Conservation (phyloP, 371 early-diverging fungal species). For the Apophysomyces elegans region DNA sequence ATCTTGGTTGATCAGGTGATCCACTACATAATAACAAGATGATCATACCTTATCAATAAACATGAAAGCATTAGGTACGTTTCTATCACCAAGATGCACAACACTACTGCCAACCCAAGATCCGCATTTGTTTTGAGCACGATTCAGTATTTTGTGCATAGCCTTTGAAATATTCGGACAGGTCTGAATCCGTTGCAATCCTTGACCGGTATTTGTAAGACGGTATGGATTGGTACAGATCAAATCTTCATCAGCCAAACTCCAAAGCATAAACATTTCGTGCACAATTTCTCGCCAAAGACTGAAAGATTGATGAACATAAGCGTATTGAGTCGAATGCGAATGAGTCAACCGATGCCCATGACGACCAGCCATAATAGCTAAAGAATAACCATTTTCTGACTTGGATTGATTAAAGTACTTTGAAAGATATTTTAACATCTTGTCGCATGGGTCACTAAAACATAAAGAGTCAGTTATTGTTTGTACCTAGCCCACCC, state of each 20-base stretch:
- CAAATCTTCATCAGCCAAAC: slow-evolving; percentile 87
- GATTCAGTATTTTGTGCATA: slow-evolving; percentile 88
- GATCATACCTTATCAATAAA: slow-evolving; percentile 89
- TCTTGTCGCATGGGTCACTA: slow-evolving; percentile 94
- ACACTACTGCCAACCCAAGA: slow-evolving; percentile 96
- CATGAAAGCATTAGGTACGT: slow-evolving; percentile 92
- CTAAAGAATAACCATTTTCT: slow-evolving; percentile 75
- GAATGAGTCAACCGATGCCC: slow-evolving; percentile 93
- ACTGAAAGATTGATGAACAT: slow-evolving; percentile 91
- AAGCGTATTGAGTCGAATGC: slow-evolving; percentile 90
- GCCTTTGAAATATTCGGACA: slow-evolving; percentile 82
- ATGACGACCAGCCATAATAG: slow-evolving; percentile 80
- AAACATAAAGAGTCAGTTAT: slow-evolving; percentile 3
- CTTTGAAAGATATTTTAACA: slow-evolving; percentile 78
- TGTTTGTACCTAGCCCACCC: slow-evolving; percentile 8
- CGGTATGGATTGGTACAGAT: slow-evolving; percentile 80
- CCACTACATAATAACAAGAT: slow-evolving; percentile 9
- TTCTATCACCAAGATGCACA: slow-evolving; percentile 94
- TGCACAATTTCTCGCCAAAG: slow-evolving; percentile 95
- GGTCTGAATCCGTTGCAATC: slow-evolving; percentile 85
- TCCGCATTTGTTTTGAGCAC: slow-evolving; percentile 83
- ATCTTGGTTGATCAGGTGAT: neutral
- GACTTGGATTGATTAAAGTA: slow-evolving; percentile 68
- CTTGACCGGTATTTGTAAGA: slow-evolving; percentile 95
- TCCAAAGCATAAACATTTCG: slow-evolving; percentile 97